A percentile compares a stretch with the other conserved stretches of the same genome.
Conservation (phyloP, 2,329 filamentous ascomycete species). For the Aspergillus candidus region DNA sequence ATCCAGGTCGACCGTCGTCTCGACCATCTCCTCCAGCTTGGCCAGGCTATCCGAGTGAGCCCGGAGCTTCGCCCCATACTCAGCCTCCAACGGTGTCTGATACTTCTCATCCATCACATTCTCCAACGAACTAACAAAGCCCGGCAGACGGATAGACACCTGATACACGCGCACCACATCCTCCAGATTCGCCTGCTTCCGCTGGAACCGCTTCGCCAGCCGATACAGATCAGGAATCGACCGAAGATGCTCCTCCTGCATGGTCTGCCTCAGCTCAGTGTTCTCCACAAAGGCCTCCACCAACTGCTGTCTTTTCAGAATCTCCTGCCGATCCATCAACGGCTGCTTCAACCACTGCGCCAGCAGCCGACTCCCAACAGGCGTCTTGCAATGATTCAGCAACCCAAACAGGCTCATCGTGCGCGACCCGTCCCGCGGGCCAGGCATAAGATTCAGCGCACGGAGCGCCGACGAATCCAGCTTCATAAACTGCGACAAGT, state of each 20-base stretch:
- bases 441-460: constrained; percentile 94
- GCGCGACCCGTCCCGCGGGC: constrained; percentile 88
- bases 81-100: constrained; percentile 74
- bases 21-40: constrained; percentile 94
- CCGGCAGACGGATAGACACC: constrained; percentile 83
- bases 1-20: constrained; percentile 93
- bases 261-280: constrained; percentile 85
- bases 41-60: constrained; percentile 70
- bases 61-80: constrained; percentile 79
- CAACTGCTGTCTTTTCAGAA: constrained; percentile 84
- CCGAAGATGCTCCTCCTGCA: constrained; percentile 92
- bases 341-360: constrained; percentile 98
- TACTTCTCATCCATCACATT: constrained; percentile 94
- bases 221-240: constrained; percentile 92
- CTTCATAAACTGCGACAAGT: constrained; percentile 96
- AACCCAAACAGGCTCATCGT: constrained; percentile 94
- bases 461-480: constrained; percentile 90
- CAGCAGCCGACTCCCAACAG: constrained; percentile 79
- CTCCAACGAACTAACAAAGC: constrained; percentile 82
- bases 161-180: constrained; percentile 96
- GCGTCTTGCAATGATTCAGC: constrained; percentile 95
- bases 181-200: constrained; percentile 82
- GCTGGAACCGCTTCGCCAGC: constrained; percentile 89
- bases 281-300: constrained; percentile 93
- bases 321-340: constrained; percentile 82